Evolutionary conservation across 2,329 filamentous ascomycete species (phyloP).

Genomic region (Clarireedia sp.): DNA sequence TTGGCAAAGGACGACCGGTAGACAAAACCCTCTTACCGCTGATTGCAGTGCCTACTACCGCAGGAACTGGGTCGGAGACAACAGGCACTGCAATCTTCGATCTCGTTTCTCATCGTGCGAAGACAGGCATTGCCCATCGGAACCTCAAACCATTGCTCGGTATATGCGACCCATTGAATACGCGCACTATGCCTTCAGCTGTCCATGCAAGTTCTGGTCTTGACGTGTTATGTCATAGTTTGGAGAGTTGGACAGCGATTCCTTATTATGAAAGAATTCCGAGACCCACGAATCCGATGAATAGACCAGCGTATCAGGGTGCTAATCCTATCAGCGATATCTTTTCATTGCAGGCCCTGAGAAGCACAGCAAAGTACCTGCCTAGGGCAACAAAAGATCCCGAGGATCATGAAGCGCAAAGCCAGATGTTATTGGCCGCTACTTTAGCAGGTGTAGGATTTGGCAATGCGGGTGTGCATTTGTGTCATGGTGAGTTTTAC

Average conservation of each 20-base stretch:
- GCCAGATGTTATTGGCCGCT: slow-evolving; percentile 88
- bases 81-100: slow-evolving; percentile 98
- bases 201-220: slow-evolving; percentile 88
- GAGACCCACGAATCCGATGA: slow-evolving; percentile 78
- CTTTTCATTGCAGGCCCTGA: slow-evolving; percentile 81
- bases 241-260: slow-evolving; percentile 97
- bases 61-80: slow-evolving; percentile 85
- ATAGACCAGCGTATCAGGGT: slow-evolving; percentile 89
- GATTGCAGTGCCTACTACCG: slow-evolving; percentile 77
- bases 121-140: slow-evolving; percentile 92
- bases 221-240: slow-evolving; percentile 88
- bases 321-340: slow-evolving; percentile 97
- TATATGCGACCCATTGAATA: slow-evolving; percentile 81
- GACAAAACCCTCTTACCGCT: slow-evolving; percentile 64
- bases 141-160: slow-evolving; percentile 93
- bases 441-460: slow-evolving; percentile 94
- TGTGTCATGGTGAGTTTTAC: slow-evolving; percentile 51
- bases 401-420: slow-evolving; percentile 86
- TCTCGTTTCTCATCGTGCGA: slow-evolving; percentile 78
- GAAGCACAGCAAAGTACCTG: slow-evolving; percentile 82
- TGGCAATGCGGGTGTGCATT: slow-evolving; percentile 92
- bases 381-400: slow-evolving; percentile 81
- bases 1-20: slow-evolving; percentile 76
- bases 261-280: slow-evolving; percentile 83
- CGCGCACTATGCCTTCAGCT: slow-evolving; percentile 87